Base-by-base conservation (phyloP, 73 alveolate genomes). In the Paramecium primaurelia region DNA sequence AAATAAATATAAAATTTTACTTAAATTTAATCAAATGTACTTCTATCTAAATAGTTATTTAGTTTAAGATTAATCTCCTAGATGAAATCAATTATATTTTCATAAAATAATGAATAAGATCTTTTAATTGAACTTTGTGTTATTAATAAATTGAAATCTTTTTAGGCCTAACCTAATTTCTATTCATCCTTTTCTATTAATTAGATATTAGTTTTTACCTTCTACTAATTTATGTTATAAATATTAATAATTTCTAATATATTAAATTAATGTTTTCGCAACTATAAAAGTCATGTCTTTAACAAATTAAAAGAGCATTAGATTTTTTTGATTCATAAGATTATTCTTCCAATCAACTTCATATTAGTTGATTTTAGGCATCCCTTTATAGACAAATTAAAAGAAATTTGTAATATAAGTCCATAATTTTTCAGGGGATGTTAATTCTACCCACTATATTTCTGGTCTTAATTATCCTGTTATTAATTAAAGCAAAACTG, bases 311-410 rank as follows among this genome's bases (percentile, higher is more conserved):
- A 80, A 80, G 25, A 45, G 58, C 77, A 80, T 80, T 7, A 49
- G 1, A 80, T 80, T 49, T 30, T 80, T 80, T 49, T 80, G 18
- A 80, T 80, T 80, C 91, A 80, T 45, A 32, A 80, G 58, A 80
- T 80, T 80, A 25, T 45, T 32, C 30, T 80, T 80, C 91, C 91
- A 80, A 80, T 80, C 91, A 80, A 80, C 73, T 45, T 80, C 91
- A 80, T 80, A 80, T 26, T 40, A 80, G 28, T 80, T 80, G 4
- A 80, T 26, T 80, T 80, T 80, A 45, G 91, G 91, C 73, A 80
- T 44, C 49, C 91, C 91, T 22, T 80, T 80, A 80, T 80, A 80
- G 22, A 80, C 58, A 49, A 80, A 80, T 47, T 80, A 80, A 80
- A 80, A 80, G 75, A 80, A 80, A 45, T 80, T 80, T 2, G 91